phyloP scores from a whole-genome alignment of 2,329 filamentous ascomycete species.

The Calonectria ilicicola region DNA sequence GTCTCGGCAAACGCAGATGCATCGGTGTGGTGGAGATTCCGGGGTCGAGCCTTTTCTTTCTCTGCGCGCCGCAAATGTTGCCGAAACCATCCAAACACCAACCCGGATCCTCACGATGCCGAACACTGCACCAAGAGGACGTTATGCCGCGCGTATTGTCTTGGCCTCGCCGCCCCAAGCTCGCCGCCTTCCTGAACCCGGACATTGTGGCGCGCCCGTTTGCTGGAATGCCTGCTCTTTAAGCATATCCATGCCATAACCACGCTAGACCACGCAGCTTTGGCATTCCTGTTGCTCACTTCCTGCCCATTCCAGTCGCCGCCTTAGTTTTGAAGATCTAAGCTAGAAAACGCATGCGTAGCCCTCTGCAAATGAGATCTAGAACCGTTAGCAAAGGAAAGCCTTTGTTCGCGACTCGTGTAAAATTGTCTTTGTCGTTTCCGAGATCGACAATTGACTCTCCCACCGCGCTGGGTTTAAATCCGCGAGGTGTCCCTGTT shows the following conservation, averaged over 20 bases:
- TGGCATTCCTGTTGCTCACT: not conserved
- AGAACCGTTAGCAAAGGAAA: not conserved
- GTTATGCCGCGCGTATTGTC: not conserved
- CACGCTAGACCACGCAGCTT: not conserved
- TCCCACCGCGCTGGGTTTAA: not conserved
- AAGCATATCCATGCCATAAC: not conserved
- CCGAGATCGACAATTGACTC: not conserved
- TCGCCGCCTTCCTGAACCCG: not conserved
- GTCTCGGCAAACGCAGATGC: not conserved
- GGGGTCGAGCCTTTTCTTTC: not conserved
- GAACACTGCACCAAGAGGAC: not conserved
- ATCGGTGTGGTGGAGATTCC: not conserved
- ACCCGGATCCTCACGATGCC: not conserved
- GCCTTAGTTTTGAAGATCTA: not conserved
- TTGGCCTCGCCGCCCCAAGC: not conserved
- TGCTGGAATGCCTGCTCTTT: not conserved
- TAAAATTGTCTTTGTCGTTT: not conserved
- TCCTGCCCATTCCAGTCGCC: not conserved
- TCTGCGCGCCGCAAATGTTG: not conserved
- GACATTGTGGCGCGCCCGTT: not conserved
- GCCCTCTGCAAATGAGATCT: not conserved
- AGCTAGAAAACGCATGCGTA: not conserved
- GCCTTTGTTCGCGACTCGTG: not conserved
- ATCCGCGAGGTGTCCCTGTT: not conserved
- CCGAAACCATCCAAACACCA: conserved; percentile 5